Evolutionary conservation across 2,329 filamentous ascomycete genomes (phyloP).

Genomic region (Aspergillus calidoustus): DNA sequence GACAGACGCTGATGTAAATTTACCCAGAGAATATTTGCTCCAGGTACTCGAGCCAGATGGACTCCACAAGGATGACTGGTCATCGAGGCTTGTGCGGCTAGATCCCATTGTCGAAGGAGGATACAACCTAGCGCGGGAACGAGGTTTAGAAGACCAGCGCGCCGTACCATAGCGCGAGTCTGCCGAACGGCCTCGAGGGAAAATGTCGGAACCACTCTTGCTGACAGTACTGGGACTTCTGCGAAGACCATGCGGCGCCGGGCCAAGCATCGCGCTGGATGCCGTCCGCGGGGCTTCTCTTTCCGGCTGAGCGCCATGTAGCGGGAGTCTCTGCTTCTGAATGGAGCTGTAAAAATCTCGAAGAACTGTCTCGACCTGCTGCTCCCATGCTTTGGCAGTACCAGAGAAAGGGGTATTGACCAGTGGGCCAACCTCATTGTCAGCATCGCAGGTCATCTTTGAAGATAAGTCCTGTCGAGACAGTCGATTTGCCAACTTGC

Average conservation of each 20-base stretch:
- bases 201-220: conserved; percentile 83
- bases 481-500: conserved; percentile 32
- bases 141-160: conserved; percentile 83
- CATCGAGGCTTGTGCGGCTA: conserved; percentile 91
- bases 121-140: conserved; percentile 77
- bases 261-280: conserved; percentile 70
- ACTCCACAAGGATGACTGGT: conserved; percentile 87
- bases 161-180: conserved; percentile 68
- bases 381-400: conserved; percentile 78
- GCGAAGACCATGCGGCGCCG: conserved; percentile 70
- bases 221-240: conserved; percentile 89
- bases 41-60: conserved; percentile 90
- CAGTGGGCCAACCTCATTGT: conserved; percentile 63
- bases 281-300: conserved; percentile 42
- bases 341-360: conserved; percentile 93
- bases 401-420: conserved; percentile 79
- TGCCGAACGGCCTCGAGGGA: conserved; percentile 70
- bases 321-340: conserved; percentile 79
- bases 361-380: conserved; percentile 85
- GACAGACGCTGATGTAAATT: conserved; percentile 88
- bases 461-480: conserved; percentile 33
- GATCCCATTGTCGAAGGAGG: conserved; percentile 82
- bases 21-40: conserved; percentile 91
- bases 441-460: conserved; percentile 36
- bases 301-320: conserved; percentile 71